Conservation (phyloP, 1,284 basidiomycete species). For the Rhodotorula sp. region DNA sequence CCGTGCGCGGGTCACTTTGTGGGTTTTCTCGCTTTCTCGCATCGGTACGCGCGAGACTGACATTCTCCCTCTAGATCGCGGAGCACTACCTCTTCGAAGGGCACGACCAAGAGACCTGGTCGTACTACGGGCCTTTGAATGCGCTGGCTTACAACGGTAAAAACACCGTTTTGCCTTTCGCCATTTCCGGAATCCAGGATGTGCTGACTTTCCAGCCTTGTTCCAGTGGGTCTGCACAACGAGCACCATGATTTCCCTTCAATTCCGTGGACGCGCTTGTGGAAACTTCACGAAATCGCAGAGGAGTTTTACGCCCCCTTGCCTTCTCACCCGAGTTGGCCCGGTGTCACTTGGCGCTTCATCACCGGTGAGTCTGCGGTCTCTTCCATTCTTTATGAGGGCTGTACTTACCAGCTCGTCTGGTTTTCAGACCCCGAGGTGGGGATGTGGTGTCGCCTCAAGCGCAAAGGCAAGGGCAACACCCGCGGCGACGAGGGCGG, state of each 20-base stretch:
- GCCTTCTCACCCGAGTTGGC: constrained; percentile 86
- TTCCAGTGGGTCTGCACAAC: constrained; percentile 85
- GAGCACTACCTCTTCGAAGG: constrained; percentile 87
- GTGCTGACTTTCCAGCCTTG: not conserved
- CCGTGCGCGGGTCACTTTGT: constrained; percentile 97
- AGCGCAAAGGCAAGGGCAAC: constrained; percentile 11
- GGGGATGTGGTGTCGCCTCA: constrained; percentile 36
- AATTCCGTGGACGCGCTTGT: constrained; percentile 91
- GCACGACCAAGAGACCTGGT: constrained; percentile 87
- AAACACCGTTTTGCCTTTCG: too few relatives aligned
- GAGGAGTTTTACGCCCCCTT: constrained; percentile 90
- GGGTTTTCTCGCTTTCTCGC: not conserved
- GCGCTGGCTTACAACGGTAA: constrained; percentile 81
- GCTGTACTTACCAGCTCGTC: not conserved
- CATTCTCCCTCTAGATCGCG: constrained; percentile 15
- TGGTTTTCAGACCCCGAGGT: constrained; percentile 20
- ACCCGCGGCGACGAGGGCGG: constrained; percentile 25
- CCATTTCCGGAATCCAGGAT: not conserved
- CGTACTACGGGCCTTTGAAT: constrained; percentile 92
- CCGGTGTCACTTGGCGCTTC: constrained; percentile 89
- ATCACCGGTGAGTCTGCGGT: constrained; percentile 60
- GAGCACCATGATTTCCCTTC: constrained; percentile 92
- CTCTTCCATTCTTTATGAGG: too few relatives aligned
- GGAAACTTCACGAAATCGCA: constrained; percentile 74
- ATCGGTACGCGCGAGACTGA: not conserved